Evolutionary conservation across 345 rosid species (phyloP), one percentile per base, ranked within the genome.

Genomic region (Ceriops decandra): DNA sequence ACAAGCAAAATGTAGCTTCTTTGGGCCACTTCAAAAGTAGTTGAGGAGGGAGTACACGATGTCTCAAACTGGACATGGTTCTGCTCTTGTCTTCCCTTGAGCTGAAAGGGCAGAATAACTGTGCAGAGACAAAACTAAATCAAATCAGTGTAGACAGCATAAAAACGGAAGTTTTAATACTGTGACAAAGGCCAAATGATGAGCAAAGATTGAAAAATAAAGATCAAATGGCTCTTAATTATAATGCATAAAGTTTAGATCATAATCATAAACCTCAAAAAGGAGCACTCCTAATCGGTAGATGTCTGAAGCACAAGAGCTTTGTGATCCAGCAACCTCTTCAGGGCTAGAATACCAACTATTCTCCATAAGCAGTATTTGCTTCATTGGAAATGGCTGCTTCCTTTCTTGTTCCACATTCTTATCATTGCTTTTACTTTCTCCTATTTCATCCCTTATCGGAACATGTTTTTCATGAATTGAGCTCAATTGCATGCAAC

Each of bases 31-130:
- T 87, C 68, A 90, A 77, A 72, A 95, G 82, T 81, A 95, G 71
- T 67, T 87, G 96, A 68, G 96, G 89, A 52, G 97, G 97, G 85
- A 95, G 99, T 74, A 95, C 88, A 10, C 99, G 93, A 80, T 95
- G 96, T 80, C 95, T 85, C 82, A 95, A 76, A 75, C 96, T 88
- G 61, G 93, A 86, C 99, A 95, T 91, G 35, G 92, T 95, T 80
- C 80, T 78, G 64, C 87, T 79, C 81, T 88, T 91, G 68, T 90
- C 96, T 66, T 87, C 96, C 73, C 85, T 79, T 52, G 89, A 85
- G 68, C 81, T 69, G 60, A 83, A 86, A 2, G 89, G 88, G 73
- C 91, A 86, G 73, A 90, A 86, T 70, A 90, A 75, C 96, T 87
- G 78, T 66, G 74, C 35, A 78, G 17, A 47, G 70, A 70, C 35